phyloP scores from a whole-genome alignment of 352 stramenopile species.

The Pythium dissimile region DNA sequence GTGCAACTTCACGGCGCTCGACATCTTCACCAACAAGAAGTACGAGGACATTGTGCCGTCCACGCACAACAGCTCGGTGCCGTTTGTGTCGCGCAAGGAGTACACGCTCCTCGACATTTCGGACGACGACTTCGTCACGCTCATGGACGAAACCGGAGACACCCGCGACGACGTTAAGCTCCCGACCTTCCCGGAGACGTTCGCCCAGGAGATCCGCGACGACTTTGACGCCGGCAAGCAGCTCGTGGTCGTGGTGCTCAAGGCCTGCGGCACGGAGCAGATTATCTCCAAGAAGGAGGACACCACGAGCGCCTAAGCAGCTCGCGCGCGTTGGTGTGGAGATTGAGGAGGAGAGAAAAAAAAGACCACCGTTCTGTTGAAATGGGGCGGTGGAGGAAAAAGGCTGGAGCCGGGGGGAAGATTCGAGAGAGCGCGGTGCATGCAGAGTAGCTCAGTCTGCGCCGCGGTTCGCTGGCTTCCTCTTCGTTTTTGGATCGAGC shows the following conservation, averaged over 20 bases:
- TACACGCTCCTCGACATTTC: conserved; percentile 99
- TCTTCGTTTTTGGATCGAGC: conserved; percentile 21
- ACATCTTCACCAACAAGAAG: conserved; percentile 99
- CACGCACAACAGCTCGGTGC: conserved; percentile 97
- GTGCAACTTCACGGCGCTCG: conserved; percentile 98
- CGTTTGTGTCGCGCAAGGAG: conserved; percentile 95
- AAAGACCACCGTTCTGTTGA: not conserved
- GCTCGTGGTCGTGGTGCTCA: conserved; percentile 95
- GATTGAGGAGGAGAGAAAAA: conserved; percentile 16
- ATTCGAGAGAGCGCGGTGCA: not conserved
- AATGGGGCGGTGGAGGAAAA: conserved; percentile 15
- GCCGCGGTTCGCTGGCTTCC: not conserved
- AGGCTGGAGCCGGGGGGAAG: conserved; percentile 17
- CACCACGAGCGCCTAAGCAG: conserved; percentile 42
- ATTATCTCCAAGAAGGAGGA: conserved; percentile 98
- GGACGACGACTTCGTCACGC: conserved; percentile 97
- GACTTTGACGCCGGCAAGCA: conserved; percentile 96
- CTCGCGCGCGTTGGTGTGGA: not conserved
- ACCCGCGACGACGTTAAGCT: conserved; percentile 98
- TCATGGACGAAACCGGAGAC: conserved; percentile 97
- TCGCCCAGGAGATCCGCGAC: conserved; percentile 96
- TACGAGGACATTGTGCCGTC: conserved; percentile 99
- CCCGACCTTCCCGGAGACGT: conserved; percentile 92
- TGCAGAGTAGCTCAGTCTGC: not conserved
- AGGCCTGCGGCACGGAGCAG: conserved; percentile 97